Evolutionary conservation across 2,329 filamentous ascomycete species (phyloP), one percentile per base, ranked within the genome.

Genomic region (Fonsecaea erecta): DNA sequence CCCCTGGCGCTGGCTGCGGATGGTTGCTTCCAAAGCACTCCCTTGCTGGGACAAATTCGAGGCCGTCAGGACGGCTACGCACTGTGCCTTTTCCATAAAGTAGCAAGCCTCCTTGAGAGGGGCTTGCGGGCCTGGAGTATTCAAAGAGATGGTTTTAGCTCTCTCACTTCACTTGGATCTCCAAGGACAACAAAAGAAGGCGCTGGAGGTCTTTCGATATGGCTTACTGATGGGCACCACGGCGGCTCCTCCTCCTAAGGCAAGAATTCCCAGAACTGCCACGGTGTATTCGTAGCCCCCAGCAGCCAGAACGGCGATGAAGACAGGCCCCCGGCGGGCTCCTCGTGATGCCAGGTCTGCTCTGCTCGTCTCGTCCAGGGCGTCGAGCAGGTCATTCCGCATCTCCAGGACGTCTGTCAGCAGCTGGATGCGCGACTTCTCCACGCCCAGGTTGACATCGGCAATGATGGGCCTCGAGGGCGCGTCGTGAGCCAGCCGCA

Each of bases 201-300:
- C 6, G 3, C 4, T 30, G 16, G 8, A 18, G 2, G 7, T 11
- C n/a, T 16, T 14, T 43, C 60, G 52, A 7, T 24, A 46, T 24
- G 21, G n/a, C 56, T 52, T 48, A 34, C 60, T 71, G 62, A 82
- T 77, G 2, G 81, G 81, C 9, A 83, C 81, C 0, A 78, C 77
- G 14, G 79, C 81, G 2, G 78, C 82, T n/a, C 81, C 81, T 1
- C 78, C 82, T n/a, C 81, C 81, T 1, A 81, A 65, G 7, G 81
- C 81, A 35, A 82, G 72, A 8, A 81, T 75, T 6, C 80, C 77
- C 32, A 83, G 73, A 65, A 82, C 79, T 2, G 77, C 80, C 11
- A 82, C 79, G 2, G 79, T 75, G 68, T 79, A 83, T 62, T 82
- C 80, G 67, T 83, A 83, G 3, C 81, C 77, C 5, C 80, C 79